Evolutionary conservation across 257 asterid species (phyloP).

Genomic region (Solanum medicagineum): DNA sequence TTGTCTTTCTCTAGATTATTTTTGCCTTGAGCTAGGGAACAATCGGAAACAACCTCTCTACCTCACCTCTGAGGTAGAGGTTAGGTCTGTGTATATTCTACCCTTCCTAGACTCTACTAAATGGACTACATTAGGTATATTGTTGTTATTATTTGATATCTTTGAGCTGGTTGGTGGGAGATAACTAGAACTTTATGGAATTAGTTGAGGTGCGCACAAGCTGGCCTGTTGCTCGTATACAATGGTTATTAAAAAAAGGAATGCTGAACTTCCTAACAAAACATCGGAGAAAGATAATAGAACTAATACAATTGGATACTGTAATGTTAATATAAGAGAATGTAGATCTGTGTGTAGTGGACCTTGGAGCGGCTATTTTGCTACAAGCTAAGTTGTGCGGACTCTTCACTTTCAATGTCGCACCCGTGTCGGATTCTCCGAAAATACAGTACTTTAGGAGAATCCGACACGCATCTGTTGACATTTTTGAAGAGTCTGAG

Average conservation of each 20-base stretch:
- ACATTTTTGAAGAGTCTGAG: too few species aligned
- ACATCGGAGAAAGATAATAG: not conserved
- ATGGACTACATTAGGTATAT: not conserved
- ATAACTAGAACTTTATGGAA: not conserved
- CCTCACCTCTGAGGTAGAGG: not conserved
- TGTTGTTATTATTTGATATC: not conserved
- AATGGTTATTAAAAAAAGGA: not conserved
- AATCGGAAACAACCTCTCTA: not conserved
- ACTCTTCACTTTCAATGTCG: too few species aligned
- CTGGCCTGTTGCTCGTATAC: not conserved
- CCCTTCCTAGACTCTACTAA: not conserved
- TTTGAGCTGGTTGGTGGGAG: not conserved
- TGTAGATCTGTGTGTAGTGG: not conserved
- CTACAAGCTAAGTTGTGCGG: not conserved
- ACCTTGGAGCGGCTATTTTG: not conserved
- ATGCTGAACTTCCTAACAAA: not conserved
- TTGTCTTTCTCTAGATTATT: not conserved
- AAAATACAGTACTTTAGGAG: too few species aligned
- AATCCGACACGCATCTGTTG: too few species aligned
- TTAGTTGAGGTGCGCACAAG: not conserved
- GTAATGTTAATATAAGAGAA: not conserved
- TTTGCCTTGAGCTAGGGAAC: not conserved
- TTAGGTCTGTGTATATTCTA: not conserved
- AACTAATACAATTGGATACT: not conserved
- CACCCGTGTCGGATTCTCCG: too few species aligned